Evolutionary conservation across 805 yeast genomes (phyloP), one percentile per base, ranked within the genome.

Genomic region (Kuraishia cidri): DNA sequence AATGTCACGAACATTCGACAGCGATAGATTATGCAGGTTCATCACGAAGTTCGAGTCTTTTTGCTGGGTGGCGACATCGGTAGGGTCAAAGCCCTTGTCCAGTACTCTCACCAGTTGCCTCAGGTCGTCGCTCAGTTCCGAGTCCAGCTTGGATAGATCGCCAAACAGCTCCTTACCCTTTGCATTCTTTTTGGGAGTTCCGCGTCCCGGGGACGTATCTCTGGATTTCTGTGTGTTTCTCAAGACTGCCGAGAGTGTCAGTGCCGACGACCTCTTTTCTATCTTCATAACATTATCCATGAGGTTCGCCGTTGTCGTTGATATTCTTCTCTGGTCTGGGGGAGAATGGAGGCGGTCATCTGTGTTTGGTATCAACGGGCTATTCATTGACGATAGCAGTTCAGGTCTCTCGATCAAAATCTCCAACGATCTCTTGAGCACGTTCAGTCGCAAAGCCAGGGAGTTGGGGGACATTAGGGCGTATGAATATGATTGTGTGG

Each of bases 401-500:
- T 62, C 67, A 0, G 88, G 87, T 34, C 82, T 60, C 24, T 77
- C 80, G 32, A 78, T 60, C 25, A 85, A 57, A 26, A 84, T 79
- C 50, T 84, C 86, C 33, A 85, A 55, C 5, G 94, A 80, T 42
- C 92, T 59, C 47, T 78, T 82, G 44, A 85, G 60, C 11, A 83
- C 87, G 35, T 77, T 77, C 38, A 85, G 56, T 35, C 95, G 62
- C 30, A 83, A 69, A 0, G 92, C 84, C 35, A 85, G 54, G 1
- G 94, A 79, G 48, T 82, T 81, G 7, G 88, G 92, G 1, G 90
- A 78, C 35, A 84, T 58, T 34, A 81, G 83, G 3, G 92, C 85
- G 50, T 85, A 85, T 0, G 94, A 83, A 48, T 81, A 85, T 2
- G 94, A 81, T 50, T 82, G 88, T 1, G 92, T 73, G 9, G 92